These are phyloP conservation scores for Luvunga scandens DNA, from an alignment of 345 rosid species.

Conservation along the genomic window DNA sequence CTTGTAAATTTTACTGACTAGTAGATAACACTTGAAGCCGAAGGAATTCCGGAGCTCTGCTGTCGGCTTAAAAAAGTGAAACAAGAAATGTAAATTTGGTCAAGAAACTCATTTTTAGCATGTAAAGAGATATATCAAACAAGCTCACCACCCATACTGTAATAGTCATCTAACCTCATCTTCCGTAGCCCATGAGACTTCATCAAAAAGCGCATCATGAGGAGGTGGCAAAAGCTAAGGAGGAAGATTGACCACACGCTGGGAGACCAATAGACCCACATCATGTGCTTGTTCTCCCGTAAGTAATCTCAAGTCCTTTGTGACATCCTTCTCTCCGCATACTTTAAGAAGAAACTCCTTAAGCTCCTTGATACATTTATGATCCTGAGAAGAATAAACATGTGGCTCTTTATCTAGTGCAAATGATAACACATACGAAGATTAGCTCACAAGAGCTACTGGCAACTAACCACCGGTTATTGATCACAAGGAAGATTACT, in stretches of 20 bases:
- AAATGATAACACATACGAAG: background rate
- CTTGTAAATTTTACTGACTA: conserved; percentile 75
- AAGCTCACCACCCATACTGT: conserved; percentile 19
- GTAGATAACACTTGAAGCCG: conserved; percentile 54
- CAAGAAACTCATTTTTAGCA: background rate
- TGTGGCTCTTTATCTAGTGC: background rate
- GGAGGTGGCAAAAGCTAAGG: conserved; percentile 89
- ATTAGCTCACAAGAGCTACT: background rate
- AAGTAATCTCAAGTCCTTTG: conserved; percentile 39
- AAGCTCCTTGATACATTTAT: conserved; percentile 53
- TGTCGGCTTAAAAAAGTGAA: conserved; percentile 55
- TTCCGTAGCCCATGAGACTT: conserved; percentile 83
- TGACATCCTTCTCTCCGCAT: conserved; percentile 44
- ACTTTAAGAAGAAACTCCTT: conserved; percentile 60
- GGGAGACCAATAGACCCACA: conserved; percentile 83
- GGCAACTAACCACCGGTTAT: background rate
- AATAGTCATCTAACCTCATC: conserved; percentile 71
- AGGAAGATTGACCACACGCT: conserved; percentile 79
- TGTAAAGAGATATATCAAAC: background rate
- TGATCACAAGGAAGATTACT: background rate
- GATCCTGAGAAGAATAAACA: conserved; percentile 39
- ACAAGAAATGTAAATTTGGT: conserved; percentile 2
- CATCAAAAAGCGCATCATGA: conserved; percentile 79
- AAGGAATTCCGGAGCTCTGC: conserved; percentile 65
- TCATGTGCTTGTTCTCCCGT: conserved; percentile 48